Base-by-base conservation (phyloP, 2,329 filamentous ascomycete species). In the Xylaria sp. region DNA sequence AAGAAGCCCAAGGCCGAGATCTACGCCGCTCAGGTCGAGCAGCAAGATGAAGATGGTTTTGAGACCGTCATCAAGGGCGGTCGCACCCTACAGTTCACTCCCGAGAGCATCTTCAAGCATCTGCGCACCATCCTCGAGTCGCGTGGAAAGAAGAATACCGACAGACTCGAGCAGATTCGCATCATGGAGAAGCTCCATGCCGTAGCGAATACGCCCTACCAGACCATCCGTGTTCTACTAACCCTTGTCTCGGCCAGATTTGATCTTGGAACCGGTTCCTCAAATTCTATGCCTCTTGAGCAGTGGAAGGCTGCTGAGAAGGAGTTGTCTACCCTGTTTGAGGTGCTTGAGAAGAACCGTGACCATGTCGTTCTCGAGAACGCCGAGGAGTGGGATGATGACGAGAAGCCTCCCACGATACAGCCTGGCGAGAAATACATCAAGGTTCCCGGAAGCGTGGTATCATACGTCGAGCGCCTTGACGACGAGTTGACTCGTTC, bases 381-480 rank as follows among this genome's bases (percentile, higher is more conserved):
- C 67, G 94, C 91, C 19, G 94, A 99, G 74, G 94, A 99, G 77
- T 97, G 94, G 94, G 94, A 99, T 68, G 94, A 99, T 71, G 95
- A 99, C 68, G 95, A 99, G 70, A 97, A 97, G 81, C 83, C 87
- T 47, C 94, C 94, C 11, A 81, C 82, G 37, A 80, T 93, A 67
- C 84, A 83, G 59, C 76, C 82, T 19, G 90, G 86, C 64, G 87
- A 96, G 75, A 89, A 85, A 74, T 84, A 93, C 72, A 90, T 96
- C 82, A 92, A 89, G 79, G 85, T 99, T 59, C 91, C 94, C 18
- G 95, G 94, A 72, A 97, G 91, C 79, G 81, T 97, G 62, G 91
- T 97, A 51, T 97, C 94, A 0, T 95, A 93, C 72, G 86, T 96
- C 37, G 94, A 99, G 82, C 85, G 94, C 72, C 84, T 99, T 18